These are phyloP conservation scores for Kingdonia uniflora DNA, from an alignment of 164 flowering plant species.

Conservation along the genomic window DNA sequence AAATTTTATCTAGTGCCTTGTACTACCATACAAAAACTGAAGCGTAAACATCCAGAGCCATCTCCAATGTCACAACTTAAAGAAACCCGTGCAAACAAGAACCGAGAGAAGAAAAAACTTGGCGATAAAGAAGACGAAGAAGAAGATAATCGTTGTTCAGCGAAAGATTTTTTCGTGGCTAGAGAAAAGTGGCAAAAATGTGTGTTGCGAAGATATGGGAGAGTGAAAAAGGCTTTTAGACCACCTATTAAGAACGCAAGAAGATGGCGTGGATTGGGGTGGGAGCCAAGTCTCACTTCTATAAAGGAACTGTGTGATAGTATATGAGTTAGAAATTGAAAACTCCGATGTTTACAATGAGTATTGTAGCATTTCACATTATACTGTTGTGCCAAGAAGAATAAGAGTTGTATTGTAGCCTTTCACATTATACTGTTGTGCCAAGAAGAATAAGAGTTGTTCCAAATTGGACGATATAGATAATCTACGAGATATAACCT, in stretches of 20 bases:
- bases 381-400: too few species aligned
- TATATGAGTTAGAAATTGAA: too few species aligned
- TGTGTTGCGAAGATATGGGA: conserved; percentile 4
- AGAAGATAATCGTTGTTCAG: conserved; percentile 29
- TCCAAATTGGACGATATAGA: too few species aligned
- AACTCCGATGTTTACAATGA: too few species aligned
- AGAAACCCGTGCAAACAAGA: conserved; percentile 5
- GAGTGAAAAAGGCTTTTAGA: conserved; percentile 31
- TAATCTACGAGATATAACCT: too few species aligned
- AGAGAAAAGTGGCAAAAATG: conserved; percentile 20
- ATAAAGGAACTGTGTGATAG: conserved; percentile 37
- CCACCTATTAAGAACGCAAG: conserved; percentile 43
- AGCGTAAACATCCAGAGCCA: conserved; percentile 18
- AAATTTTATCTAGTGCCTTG: conserved; percentile 39
- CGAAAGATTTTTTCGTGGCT: conserved; percentile 34
- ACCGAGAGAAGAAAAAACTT: too few species aligned
- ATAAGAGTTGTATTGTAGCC: too few species aligned
- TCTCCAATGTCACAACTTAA: background rate
- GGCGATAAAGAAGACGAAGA: conserved; percentile 5
- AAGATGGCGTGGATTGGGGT: conserved; percentile 16
- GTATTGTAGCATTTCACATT: too few species aligned
- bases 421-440: too few species aligned
- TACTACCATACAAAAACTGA: conserved; percentile 40
- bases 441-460: too few species aligned
- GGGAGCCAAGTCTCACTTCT: conserved; percentile 57